Conservation (phyloP, 2,329 filamentous ascomycete species). For the Fusarium setosum region DNA sequence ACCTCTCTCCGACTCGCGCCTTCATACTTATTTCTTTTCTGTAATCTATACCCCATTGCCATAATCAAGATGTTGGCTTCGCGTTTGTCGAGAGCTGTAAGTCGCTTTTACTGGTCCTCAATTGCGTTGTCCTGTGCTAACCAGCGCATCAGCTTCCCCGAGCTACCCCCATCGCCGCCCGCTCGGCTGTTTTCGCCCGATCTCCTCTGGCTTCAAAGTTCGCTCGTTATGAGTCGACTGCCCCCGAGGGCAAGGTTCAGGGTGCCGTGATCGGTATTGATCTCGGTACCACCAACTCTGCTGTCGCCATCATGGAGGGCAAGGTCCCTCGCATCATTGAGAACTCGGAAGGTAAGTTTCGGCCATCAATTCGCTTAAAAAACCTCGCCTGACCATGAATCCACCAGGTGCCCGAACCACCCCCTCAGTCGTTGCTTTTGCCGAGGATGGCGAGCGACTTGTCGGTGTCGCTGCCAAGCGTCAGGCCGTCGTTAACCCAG, state of each 20-base stretch:
- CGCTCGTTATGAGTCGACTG: slow-evolving; percentile 80
- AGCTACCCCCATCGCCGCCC: slow-evolving; percentile 75
- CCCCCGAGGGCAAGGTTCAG: slow-evolving; percentile 77
- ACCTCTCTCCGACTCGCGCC: slow-evolving; percentile 48
- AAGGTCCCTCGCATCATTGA: slow-evolving; percentile 96
- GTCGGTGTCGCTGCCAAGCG: slow-evolving; percentile 98
- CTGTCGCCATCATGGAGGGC: slow-evolving; percentile 97
- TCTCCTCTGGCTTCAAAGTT: slow-evolving; percentile 79
- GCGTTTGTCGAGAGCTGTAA: slow-evolving; percentile 80
- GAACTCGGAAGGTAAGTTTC: slow-evolving; percentile 84
- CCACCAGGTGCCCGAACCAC: slow-evolving; percentile 52
- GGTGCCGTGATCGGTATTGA: slow-evolving; percentile 98
- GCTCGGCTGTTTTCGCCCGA: slow-evolving; percentile 74
- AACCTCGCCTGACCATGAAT: slow-evolving; percentile 11
- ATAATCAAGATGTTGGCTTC: slow-evolving; percentile 75
- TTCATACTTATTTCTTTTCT: slow-evolving; percentile 48
- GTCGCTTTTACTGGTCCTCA: slow-evolving; percentile 50
- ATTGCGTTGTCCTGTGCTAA: slow-evolving; percentile 24
- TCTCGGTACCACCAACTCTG: slow-evolving; percentile 97
- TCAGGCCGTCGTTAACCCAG: slow-evolving; percentile 97
- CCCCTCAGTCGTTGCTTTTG: slow-evolving; percentile 92
- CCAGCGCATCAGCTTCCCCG: slow-evolving; percentile 74
- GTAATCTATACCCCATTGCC: slow-evolving; percentile 49
- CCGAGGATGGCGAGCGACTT: slow-evolving; percentile 93
- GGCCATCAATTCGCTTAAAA: slow-evolving; percentile 11